Percentiles rank a stretch among this genome's conserved stretches.
Conservation (phyloP, 345 rosid genomes). For the Aethionema arabicum region DNA sequence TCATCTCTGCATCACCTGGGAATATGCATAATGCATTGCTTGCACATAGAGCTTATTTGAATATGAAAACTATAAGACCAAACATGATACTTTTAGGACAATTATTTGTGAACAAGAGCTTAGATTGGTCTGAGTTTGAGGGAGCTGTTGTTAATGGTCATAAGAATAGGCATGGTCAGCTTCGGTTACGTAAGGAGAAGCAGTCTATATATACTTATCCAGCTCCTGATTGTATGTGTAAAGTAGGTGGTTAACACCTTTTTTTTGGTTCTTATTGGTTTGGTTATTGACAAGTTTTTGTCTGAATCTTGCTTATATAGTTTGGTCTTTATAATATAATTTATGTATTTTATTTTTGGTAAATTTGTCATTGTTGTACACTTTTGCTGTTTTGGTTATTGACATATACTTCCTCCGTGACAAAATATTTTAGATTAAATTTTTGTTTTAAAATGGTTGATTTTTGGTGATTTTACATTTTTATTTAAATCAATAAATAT, state of each 20-base stretch:
- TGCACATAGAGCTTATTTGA: conserved; percentile 76
- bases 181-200: conserved; percentile 65
- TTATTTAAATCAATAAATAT: too few species aligned
- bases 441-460: too few species aligned
- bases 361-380: too few species aligned
- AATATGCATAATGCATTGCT: conserved; percentile 97
- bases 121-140: conserved; percentile 75
- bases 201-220: conserved; percentile 96
- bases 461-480: too few species aligned
- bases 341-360: too few species aligned
- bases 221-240: conserved; percentile 92
- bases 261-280: too few species aligned
- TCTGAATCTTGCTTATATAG: too few species aligned
- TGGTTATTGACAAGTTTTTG: too few species aligned
- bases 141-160: conserved; percentile 66
- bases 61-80: conserved; percentile 85
- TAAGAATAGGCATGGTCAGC: conserved; percentile 75
- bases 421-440: too few species aligned
- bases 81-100: conserved; percentile 80
- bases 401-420: too few species aligned
- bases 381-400: too few species aligned
- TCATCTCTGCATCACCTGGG: conserved; percentile 96
- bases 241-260: conserved; percentile 11
- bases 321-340: too few species aligned
- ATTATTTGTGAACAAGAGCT: conserved; percentile 76